Base-by-base conservation (phyloP, 495 filamentous ascomycete species). In the Penicillium malachiteum region DNA sequence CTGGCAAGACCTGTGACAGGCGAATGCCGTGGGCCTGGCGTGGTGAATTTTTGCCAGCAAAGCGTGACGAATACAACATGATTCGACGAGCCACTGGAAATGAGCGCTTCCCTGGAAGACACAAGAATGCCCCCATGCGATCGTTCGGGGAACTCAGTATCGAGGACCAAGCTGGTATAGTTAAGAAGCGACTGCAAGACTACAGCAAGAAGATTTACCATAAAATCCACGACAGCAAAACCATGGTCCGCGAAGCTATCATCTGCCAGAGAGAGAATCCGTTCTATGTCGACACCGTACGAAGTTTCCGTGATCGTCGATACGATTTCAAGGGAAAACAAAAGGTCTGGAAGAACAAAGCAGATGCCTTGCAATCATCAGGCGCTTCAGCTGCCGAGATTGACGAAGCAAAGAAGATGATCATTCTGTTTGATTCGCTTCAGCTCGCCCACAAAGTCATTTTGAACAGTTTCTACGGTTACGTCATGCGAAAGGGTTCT, bases 191-290 rank as follows among this genome's bases (percentile, higher is more conserved):
- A 42, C 73, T 99, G 34, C 88, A 89, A 55, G 84, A 92, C 40
- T 99, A 96, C 77, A 93, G 89, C 68, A 96, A 97, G 71, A 97
- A 97, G 72, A 95, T 99, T 54, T 99, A 99, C 68, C 93, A 99
- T 79, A 97, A 97, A 66, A 97, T 99, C 56, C 94, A 96, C 66
- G 95, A 97, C 54, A 87, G 89, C 13, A 93, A 88, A 54, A 97
- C 92, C 0, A 91, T 96, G 58, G 89, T 94, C 55, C 85, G 91
- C 48, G 94, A 97, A 64, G 94, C 94, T 3, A 96, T 99, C 65
- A 97, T 99, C 57, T 99, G 94, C 69, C 94, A 99, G 65, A 83
- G 94, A 54, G 94, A 99, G 69, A 99, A 99, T 59, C 94, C 94
- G 0, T 99, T 99, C 69, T 99, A 99, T 64, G 92, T 99, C 53